Evolutionary conservation across 495 filamentous ascomycete species (phyloP), one percentile per base, ranked within the genome.

Genomic region (Neurospora africana): DNA sequence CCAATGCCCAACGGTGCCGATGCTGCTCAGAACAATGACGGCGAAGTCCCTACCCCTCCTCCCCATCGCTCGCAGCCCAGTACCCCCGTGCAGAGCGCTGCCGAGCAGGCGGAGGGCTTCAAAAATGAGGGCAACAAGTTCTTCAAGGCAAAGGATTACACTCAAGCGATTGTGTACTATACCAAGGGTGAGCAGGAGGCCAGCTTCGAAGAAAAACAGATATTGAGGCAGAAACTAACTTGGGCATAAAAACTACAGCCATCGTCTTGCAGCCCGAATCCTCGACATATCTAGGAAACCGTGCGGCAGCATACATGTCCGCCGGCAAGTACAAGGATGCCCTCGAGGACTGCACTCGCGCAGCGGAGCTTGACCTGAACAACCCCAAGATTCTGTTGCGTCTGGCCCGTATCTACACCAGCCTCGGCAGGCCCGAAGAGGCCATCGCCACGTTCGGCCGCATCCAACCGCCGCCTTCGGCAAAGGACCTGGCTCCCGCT

Each of bases 101-200:
- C 86, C 23, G 86, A 91, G 58, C 91, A 97, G 76, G 93, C 94
- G 6, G 95, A 98, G 79, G 87, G 87, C 23, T 96, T 90, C 87
- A 99, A 99, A 84, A 87, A 92, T 75, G 88, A 91, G 35, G 95
- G 95, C 38, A 99, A 99, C 84, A 96, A 94, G 77, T 95, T 91
- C 78, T 99, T 97, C 86, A 98, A 97, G 84, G 90, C 92, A 72
- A 91, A 90, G 76, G 90, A 98, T 75, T 99, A 94, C 79, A 82
- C 84, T 44, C 89, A 90, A 75, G 95, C 96, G 27, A 92, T 98
- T 77, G 87, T 92, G 74, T 92, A 97, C 79, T 99, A 98, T 79
- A 94, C 91, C 69, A 97, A 97, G 87, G 95, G 94, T 97, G 72
- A 72, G 72, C 69, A 43, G 27, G 13, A 21, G 11, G 27, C 43